Evolutionary conservation across 345 rosid genomes (phyloP), one percentile per base, ranked within the genome.

Genomic region (Gossypium thurberi): DNA sequence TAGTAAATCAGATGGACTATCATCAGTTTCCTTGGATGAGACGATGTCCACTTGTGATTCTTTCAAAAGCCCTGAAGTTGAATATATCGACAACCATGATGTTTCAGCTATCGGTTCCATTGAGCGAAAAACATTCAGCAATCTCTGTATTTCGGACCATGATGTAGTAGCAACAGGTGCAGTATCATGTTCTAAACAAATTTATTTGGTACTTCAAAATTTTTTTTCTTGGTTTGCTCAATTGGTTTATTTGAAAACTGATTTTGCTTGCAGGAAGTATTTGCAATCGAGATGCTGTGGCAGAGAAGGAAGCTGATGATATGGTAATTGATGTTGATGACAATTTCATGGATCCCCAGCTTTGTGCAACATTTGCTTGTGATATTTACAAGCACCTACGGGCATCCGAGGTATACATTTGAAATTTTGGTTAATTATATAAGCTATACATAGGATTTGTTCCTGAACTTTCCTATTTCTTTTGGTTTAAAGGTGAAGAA

Each of bases 21-120:
- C 96, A 2, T 84, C 96, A 0, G 82, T 87, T 15, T 90, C 98
- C 9, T 65, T 85, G 89, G 98, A 87, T 62, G 94, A 87, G 74
- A 78, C 94, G 2, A 85, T 87, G 93, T 94, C 98, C 21, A 81
- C 90, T 5, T 85, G 89, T 75, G 96, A 91, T 69, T 91, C 98
- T 28, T 88, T 83, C 77, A 90, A 89, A 84, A 88, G 98, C 77
- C 96, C 97, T 13, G 92, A 87, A 48, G 91, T 91, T 51, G 97
- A 94, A 77, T 90, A 91, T 47, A 77, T 94, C 0, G 97, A 90
- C 70, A 84, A 75, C 68, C 75, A 78, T 10, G 84, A 87, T 52
- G 82, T 83, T 58, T 76, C 83, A 0, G 81, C 80, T 20, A 77
- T 88, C 28, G 89, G 86, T 78, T 91, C 96, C 6, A 81, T 90